Base-by-base conservation (phyloP, 305 asterid genomes). In the Fraxinus angustifolia region DNA sequence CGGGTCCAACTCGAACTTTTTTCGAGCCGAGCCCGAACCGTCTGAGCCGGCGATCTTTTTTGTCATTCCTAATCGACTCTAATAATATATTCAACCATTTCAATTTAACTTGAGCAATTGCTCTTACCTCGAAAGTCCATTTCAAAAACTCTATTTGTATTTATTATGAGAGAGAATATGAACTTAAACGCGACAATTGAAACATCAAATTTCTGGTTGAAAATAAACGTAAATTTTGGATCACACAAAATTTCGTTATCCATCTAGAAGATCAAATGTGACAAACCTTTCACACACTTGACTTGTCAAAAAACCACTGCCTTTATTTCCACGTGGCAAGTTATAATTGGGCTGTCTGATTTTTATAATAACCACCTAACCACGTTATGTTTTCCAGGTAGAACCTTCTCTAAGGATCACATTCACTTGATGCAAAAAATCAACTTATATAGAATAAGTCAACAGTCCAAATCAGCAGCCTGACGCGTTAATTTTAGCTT, bases 401-500 rank as follows among this genome's bases (percentile, higher is more conserved):
- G 84, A 82, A 82, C 81, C 81, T 82, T 82, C 81, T 62, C 33
- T 35, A 72, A 48, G 65, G 0, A 19, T 3, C 73, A 3, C 5
- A 3, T 35, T 8, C 31, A 3, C 19, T 12, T 14, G 6, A 48
- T 16, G 21, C 74, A 50, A 6, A 42, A 45, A 28, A 42, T 5
- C 74, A 38, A 38, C 60, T 4, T 11, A 14, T 19, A 76, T 3
- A 11, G 50, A 17, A 2, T 1, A 38, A 38, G 12, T 40, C 48
- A 40, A 38, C 0, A 45, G 48, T 81, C 80, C 76, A 70, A 68
- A 28, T 45, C 33, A 35, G 81, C 78, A 6, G 6, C 70, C 73
- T 67, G 62, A 82, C 81, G 73, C 84, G 81, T 82, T 45, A 11
- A 8, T 42, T 42, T 40, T 38, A 36, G 6, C 40, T 7, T 28